phyloP scores from a whole-genome alignment of 148 eudicot genomes.

The Pouteria glomerata region DNA sequence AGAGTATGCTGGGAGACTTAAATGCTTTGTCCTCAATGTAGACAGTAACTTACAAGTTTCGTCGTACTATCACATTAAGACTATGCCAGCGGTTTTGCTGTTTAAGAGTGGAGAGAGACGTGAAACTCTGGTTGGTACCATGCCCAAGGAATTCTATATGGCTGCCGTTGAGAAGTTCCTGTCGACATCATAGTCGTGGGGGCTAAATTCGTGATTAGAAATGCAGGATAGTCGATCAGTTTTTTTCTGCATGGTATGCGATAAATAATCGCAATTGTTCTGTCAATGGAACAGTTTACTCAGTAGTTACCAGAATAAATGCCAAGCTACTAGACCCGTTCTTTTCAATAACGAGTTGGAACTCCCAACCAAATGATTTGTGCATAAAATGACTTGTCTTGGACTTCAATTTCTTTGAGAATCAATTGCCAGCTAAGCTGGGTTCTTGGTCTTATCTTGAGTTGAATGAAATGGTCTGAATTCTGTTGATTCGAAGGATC shows the following conservation, averaged over 20 bases:
- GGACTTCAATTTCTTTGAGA: too few relatives aligned
- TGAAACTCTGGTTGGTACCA: conserved; percentile 63
- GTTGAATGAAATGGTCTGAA: too few relatives aligned
- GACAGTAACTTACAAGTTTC: conserved; percentile 58
- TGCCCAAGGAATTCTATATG: conserved; percentile 91
- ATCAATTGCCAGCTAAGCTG: too few relatives aligned
- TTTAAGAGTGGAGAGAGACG: conserved; percentile 78
- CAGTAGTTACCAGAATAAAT: too few relatives aligned
- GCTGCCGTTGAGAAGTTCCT: conserved; percentile 74
- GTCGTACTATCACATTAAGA: conserved; percentile 66
- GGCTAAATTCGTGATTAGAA: not conserved
- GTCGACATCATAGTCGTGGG: conserved; percentile 30
- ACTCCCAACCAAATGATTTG: too few relatives aligned
- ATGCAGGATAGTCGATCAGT: conserved; percentile 4
- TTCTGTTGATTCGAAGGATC: too few relatives aligned
- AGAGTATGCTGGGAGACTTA: conserved; percentile 63
- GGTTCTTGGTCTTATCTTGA: too few relatives aligned
- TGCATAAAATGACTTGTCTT: too few relatives aligned
- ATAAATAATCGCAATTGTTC: too few relatives aligned
- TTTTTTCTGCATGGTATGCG: not conserved
- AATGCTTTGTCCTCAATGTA: conserved; percentile 58
- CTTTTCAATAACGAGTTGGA: too few relatives aligned
- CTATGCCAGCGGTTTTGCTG: conserved; percentile 84
- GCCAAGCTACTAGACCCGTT: too few relatives aligned
- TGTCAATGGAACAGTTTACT: too few relatives aligned